Base-by-base conservation (phyloP, 2,329 filamentous ascomycete genomes). In the Penicillium sp. region DNA sequence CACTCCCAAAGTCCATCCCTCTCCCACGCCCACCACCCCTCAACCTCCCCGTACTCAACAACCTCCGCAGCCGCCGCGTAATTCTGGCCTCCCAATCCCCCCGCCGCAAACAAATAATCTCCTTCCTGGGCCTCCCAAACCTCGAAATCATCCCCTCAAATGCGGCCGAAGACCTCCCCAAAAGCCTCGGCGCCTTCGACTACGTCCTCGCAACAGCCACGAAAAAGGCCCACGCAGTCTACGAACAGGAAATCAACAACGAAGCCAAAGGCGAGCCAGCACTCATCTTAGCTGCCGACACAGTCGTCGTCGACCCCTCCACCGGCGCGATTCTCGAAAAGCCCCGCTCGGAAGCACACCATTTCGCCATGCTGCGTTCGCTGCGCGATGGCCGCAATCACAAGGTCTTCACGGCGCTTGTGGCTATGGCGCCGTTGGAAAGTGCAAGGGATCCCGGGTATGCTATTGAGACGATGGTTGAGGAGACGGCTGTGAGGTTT, bases 401-500 rank as follows among this genome's bases (percentile, higher is more conserved):
- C 74, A 86, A 86, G 60, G 90, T 95, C 12, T 85, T 89, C 66
- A 97, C 93, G 1, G 86, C 88, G 0, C 83, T 99, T 1, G 88
- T 84, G 50, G 84, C 83, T n/a, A 82, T 99, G 68, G 83, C 86
- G 44, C 93, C 93, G 18, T 74, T 92, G 52, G 85, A 86, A 46
- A 91, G 89, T 64, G 86, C 89, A 0, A 75, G 82, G 47, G 83
- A 89, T 65, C 93, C 93, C 0, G 93, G 93, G 0, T 99, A 99
- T 73, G 83, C 83, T 54, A 75, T 95, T 43, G 84, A 88, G 63
- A 84, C 81, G 36, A 81, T 87, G 63, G 88, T 93, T 4, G 92
- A 97, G 74, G 91, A 95, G 77, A 97, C 92, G 37, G 81, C 78
- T 53, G 93, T 99, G n/a, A 82, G 80, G 65, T 99, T 99, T 71